Evolutionary conservation across 2,329 filamentous ascomycete genomes (phyloP), one percentile per base, ranked within the genome.

Genomic region (Mycocentrospora acerina): DNA sequence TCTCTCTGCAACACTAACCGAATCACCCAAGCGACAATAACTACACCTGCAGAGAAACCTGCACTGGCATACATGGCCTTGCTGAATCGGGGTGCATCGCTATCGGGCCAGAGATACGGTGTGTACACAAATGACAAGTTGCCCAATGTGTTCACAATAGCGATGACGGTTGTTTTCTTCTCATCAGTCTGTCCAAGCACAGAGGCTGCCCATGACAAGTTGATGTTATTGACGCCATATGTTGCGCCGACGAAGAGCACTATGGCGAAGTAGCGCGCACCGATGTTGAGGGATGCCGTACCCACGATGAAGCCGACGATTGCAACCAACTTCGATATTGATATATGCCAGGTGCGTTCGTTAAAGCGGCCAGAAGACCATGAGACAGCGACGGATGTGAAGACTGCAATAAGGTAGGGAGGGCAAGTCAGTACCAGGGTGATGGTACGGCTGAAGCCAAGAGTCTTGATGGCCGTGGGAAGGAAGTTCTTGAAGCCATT

Each of bases 91-190:
- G 48, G 48, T n/a, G 29, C 27, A 26, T 38, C 35, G 8, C 11
- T 35, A 3, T 46, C 37, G 4, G 44, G 47, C 48, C 48, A 52
- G 2, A 52, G 37, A 12, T 53, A 53, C 8, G 46, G 44, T 3
- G 46, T 55, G 24, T 48, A 71, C 16, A 70, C 68, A 26, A 63
- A 57, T 9, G 60, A 53, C 29, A 61, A 19, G 19, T 70, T 71
- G 2, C 64, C 68, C 12, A 66, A 48, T 0, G 67, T 63, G 41
- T 72, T 71, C 4, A 67, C 67, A 14, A 71, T 63, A 1, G 67
- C 65, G 12, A 70, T 55, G 8, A 57, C 51, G 4, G 66, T 67
- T 15, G 69, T 67, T 29, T 67, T 67, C 53, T 71, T 73, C 42
- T 69, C 68, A 16, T 63, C 56, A 1, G 69, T 69, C 32, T 70